Evolutionary conservation across 768 basidiomycete genomes (phyloP), one percentile per base, ranked within the genome.

Genomic region (Lentinula edodes): DNA sequence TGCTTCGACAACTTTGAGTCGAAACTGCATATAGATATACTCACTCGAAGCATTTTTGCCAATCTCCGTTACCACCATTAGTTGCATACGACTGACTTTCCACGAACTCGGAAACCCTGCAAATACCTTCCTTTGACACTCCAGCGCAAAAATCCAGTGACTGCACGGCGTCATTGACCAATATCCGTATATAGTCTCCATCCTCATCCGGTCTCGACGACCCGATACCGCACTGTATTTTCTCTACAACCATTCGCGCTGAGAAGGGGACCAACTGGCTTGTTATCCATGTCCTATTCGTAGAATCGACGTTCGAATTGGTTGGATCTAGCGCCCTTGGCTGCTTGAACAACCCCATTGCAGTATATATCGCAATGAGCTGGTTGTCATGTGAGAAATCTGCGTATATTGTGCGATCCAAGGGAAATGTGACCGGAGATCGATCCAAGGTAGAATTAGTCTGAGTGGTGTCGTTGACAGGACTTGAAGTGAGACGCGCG

Each of bases 311-410:
- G 67, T 32, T 80, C 70, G 16, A 62, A 42, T 60, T 43, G 66
- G 46, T 48, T 0, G 78, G 75, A 65, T 78, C 73, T 34, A 77
- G 71, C n/a, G 72, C 65, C 5, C 8, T 56, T 12, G 60, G 57
- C 64, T 80, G 81, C 6, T 61, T 70, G 70, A 81, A 84, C 54
- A 83, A 78, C 45, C 82, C 92, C 72, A 75, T 84, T 61, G 68
- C 90, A 74, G 72, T 80, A 65, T 86, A 89, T 53, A 94, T 88
- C 39, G 90, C 86, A 43, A 90, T 76, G 84, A 95, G 90, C 68
- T 89, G 78, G 70, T 93, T 91, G 69, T 94, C 92, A 69, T 95
- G 92, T 7, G 89, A 84, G 71, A 95, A 93, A 73, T 95, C 92
- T 20, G 82, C 85, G 66, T 90, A 91, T 50, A 91, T 67, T 5